These are phyloP conservation scores for Arabidopsis hybrid DNA, from an alignment of 441 rosid species.

Conservation along the genomic window DNA sequence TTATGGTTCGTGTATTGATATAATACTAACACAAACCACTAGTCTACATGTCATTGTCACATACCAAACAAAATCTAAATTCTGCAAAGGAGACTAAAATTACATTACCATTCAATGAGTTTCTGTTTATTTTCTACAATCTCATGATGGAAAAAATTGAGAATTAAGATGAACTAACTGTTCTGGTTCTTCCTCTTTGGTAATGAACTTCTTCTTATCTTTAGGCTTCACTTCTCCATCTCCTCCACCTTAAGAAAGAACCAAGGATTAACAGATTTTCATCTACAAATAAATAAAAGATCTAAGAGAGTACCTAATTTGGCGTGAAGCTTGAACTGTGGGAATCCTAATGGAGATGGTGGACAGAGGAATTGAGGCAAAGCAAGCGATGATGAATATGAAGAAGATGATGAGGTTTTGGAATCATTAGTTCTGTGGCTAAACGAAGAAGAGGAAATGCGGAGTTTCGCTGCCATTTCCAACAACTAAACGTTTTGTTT, in stretches of 20 bases:
- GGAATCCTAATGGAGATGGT: slow-evolving; percentile 42
- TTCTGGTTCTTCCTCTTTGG: slow-evolving; percentile 89
- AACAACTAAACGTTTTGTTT: slow-evolving; percentile 13
- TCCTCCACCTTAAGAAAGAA: slow-evolving; percentile 56
- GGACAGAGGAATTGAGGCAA: slow-evolving; percentile 39
- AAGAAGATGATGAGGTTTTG: slow-evolving; percentile 40
- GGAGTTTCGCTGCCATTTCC: slow-evolving; percentile 62
- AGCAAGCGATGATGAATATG: slow-evolving; percentile 36
- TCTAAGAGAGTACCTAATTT: slow-evolving; percentile 51
- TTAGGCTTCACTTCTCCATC: slow-evolving; percentile 76
- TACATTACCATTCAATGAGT: neutral
- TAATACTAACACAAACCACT: too few relatives aligned
- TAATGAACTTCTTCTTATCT: slow-evolving; percentile 81
- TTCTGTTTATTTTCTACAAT: neutral
- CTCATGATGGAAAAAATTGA: neutral
- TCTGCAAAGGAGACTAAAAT: neutral
- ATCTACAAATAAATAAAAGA: neutral
- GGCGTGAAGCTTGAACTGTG: slow-evolving; percentile 63
- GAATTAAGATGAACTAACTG: slow-evolving; percentile 57
- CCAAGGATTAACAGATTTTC: slow-evolving; percentile 20
- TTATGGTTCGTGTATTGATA: too few relatives aligned
- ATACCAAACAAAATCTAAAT: neutral
- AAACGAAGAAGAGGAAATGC: slow-evolving; percentile 43
- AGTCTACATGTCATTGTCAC: neutral
- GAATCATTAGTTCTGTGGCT: slow-evolving; percentile 16